These are phyloP conservation scores for Pichia cactophila DNA, from an alignment of 1,139 yeast species.

Conservation along the genomic window DNA sequence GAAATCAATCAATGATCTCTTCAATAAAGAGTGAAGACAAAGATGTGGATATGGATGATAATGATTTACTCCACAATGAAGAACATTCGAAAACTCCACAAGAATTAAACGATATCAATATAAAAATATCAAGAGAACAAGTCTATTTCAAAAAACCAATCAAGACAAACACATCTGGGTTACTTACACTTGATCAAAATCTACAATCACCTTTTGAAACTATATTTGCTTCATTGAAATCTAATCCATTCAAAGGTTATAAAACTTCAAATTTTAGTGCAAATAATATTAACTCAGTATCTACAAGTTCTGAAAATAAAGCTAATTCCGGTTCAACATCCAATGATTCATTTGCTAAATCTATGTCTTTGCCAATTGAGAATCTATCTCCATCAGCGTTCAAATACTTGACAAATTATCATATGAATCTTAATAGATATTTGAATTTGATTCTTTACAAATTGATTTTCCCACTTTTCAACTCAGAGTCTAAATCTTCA, in stretches of 20 bases:
- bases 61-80: not conserved
- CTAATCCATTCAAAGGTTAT: conserved; percentile 25
- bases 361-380: not conserved
- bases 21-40: too few relatives aligned
- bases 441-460: conserved; percentile 27
- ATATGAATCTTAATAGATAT: conserved; percentile 29
- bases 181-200: conserved; percentile 20
- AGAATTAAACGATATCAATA: not conserved
- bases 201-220: conserved; percentile 22
- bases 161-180: conserved; percentile 18
- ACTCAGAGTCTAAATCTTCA: conserved; percentile 6
- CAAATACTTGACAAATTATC: conserved; percentile 24
- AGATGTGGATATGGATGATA: not conserved
- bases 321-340: not conserved
- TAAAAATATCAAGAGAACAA: conserved; percentile 1
- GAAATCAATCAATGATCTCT: too few relatives aligned
- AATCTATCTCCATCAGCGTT: conserved; percentile 2
- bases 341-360: not conserved
- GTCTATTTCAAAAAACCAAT: conserved; percentile 4
- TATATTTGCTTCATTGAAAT: conserved; percentile 17
- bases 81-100: not conserved
- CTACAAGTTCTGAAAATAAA: not conserved
- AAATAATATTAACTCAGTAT: not conserved
- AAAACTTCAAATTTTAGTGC: conserved; percentile 10
- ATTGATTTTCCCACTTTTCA: conserved; percentile 26